A percentile compares a stretch with the other conserved stretches of the same genome.
Evolutionary conservation across 169 alveolate species (phyloP).

Genomic region (Plasmodium cynomolgi): DNA sequence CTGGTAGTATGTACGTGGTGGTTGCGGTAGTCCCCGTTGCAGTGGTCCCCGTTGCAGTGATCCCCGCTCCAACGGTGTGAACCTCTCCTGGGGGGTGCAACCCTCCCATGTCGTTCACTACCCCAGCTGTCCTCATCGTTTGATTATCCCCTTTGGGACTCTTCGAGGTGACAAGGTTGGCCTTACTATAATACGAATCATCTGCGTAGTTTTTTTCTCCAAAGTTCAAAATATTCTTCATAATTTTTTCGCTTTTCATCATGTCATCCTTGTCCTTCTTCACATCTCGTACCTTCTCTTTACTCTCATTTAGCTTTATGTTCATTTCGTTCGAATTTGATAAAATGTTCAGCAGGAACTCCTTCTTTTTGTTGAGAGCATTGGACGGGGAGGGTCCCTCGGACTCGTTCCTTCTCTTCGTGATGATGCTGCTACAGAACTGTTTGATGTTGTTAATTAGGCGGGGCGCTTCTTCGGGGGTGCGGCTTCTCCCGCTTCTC

Average conservation of each 20-base stretch:
- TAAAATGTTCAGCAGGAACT: constrained; percentile 31
- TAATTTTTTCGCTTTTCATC: constrained; percentile 9
- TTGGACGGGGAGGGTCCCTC: background rate
- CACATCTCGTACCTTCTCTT: background rate
- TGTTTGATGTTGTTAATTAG: constrained; percentile 6
- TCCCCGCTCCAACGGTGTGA: background rate
- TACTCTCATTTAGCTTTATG: background rate
- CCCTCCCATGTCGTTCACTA: background rate
- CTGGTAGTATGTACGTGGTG: background rate
- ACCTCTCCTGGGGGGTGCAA: background rate
- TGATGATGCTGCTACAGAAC: constrained; percentile 2
- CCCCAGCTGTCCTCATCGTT: background rate
- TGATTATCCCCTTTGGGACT: background rate
- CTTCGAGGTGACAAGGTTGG: background rate
- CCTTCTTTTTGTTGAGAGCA: constrained; percentile 23
- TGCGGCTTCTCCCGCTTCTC: background rate
- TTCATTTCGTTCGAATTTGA: constrained; percentile 27
- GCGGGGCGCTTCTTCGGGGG: background rate
- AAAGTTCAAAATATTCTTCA: constrained; percentile 3
- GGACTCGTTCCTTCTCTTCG: background rate
- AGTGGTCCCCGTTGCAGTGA: background rate
- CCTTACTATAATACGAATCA: constrained; percentile 3
- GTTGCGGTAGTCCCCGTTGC: background rate
- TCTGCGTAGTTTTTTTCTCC: background rate
- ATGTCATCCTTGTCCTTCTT: background rate